These are phyloP conservation scores for Vachellia pachyceras DNA, from an alignment of 306 rosid genomes.

Conservation along the genomic window DNA sequence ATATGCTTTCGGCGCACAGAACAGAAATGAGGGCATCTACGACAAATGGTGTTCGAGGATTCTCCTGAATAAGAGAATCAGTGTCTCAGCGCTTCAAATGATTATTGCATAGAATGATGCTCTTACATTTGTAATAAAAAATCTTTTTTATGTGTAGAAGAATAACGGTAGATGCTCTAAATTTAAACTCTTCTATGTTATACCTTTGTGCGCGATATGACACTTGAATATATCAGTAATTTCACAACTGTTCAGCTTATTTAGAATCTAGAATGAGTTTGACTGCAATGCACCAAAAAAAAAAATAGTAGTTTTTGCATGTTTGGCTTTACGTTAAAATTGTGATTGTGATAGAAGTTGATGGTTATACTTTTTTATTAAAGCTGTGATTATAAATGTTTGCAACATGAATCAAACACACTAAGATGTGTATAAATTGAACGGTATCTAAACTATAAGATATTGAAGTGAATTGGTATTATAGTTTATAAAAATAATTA, in stretches of 20 bases:
- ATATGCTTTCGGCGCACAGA: slow-evolving; percentile 9
- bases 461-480: not conserved
- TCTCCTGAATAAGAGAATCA: not conserved
- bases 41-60: not conserved
- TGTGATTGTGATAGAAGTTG: not conserved
- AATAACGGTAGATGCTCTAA: not conserved
- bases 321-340: not conserved
- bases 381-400: not conserved
- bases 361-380: not conserved
- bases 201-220: not conserved
- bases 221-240: not conserved
- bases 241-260: not conserved
- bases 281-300: not conserved
- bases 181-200: not conserved
- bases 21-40: not conserved
- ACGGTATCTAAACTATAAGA: not conserved
- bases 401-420: not conserved
- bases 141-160: not conserved
- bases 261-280: not conserved
- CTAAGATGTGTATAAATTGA: not conserved
- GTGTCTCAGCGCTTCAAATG: not conserved
- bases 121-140: not conserved
- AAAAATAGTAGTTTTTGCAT: not conserved
- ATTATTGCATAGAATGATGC: not conserved
- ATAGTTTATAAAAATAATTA: not conserved